Base-by-base conservation (phyloP, 2,329 filamentous ascomycete species). In the Sclerotinia minor region DNA sequence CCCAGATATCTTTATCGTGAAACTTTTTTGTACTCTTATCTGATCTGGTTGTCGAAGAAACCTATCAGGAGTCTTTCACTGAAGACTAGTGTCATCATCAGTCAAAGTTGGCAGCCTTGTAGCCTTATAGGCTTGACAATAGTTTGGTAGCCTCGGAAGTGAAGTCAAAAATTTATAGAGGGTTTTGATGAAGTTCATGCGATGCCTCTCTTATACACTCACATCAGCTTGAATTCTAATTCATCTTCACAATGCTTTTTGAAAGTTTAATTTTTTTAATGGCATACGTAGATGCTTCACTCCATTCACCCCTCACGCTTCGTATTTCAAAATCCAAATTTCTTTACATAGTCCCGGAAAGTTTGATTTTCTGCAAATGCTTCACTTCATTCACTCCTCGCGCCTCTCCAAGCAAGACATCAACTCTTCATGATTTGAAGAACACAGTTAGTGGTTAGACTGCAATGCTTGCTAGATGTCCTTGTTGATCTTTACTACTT, bases 1-100 rank as follows among this genome's bases (percentile, higher is more conserved):
- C 29, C 38, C 45, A 26, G 32, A 50, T 26, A 50, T 26, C n/a
- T 38, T 24, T 63, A 63, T 21, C 26, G 38, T 52, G n/a, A 50
- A 13, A 29, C 15, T 15, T 26, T 26, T 38, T 38, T 38, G 29
- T 38, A 38, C 44, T 50, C 45, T 63, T 50, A 41, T 63, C 32
- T 50, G 59, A 38, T 38, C n/a, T 55, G 50, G 21, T 64, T 54
- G 49, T 29, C 55, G 47, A 24, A 64, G 61, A 53, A 54, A 61
- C 38, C 38, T 15, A 61, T 24, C 59, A 38, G 47, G 47, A 29
- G 49, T 54, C 50, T 38, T 44, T 66, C 53, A 50, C 59, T 29
- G 44, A 49, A 38, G 64, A 66, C 44, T 52, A 66, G 64, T 59
- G 61, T 64, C 47, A 53, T 64, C 50, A 64, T 44, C 49, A 41